phyloP scores from a whole-genome alignment of 2,329 filamentous ascomycete species.

The Diaporthe vexans region DNA sequence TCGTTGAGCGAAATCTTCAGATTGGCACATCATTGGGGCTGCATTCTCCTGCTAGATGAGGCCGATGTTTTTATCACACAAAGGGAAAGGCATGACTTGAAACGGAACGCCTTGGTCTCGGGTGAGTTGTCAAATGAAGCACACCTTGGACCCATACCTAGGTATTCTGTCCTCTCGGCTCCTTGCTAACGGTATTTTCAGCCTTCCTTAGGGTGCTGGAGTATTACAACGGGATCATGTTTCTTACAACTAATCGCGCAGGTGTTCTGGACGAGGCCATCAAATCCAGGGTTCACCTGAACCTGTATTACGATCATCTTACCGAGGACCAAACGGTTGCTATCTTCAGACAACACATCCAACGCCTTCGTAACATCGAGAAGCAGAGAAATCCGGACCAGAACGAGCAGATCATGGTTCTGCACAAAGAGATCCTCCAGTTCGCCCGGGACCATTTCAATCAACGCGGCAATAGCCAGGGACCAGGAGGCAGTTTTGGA shows the following conservation, averaged over 20 bases:
- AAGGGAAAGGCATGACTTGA: constrained; percentile 41
- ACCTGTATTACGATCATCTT: constrained; percentile 48
- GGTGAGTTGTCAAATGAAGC: constrained; percentile 33
- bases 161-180: no score
- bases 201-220: constrained; percentile 25
- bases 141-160: no score
- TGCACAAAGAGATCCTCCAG: constrained; percentile 10
- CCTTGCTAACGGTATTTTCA: rapidly evolving
- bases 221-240: constrained; percentile 53
- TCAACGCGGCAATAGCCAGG: not conserved
- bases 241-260: constrained; percentile 54
- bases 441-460: constrained; percentile 29
- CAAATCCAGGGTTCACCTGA: constrained; percentile 49
- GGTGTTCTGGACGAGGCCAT: constrained; percentile 47
- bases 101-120: constrained; percentile 48
- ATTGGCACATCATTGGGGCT: constrained; percentile 53
- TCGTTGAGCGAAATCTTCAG: constrained; percentile 48
- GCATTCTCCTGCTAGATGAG: constrained; percentile 56
- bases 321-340: constrained; percentile 37
- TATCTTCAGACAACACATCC: constrained; percentile 30
- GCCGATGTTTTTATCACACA: constrained; percentile 57
- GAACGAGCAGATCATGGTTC: constrained; percentile 41
- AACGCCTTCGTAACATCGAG: constrained; percentile 25
- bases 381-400: not conserved
- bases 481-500: constrained; percentile 42